Percentiles rank a stretch among this genome's conserved stretches.
Conservation (phyloP, 805 yeast genomes). For the Candida sphagnicola region DNA sequence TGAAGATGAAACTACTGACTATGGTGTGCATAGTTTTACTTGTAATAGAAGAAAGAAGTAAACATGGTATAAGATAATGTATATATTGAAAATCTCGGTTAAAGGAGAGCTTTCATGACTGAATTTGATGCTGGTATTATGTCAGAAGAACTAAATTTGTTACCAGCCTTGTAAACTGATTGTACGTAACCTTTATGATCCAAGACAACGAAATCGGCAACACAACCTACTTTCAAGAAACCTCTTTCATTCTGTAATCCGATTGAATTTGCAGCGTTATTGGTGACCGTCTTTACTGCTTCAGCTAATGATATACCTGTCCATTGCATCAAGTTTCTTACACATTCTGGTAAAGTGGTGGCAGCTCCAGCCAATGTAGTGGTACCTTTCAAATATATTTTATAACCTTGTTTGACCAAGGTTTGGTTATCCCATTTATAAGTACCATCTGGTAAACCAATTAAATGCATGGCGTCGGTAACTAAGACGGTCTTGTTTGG, state of each 20-base stretch:
- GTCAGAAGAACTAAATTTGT: conserved; percentile 15
- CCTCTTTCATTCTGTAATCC: conserved; percentile 45
- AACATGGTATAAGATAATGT: too few species aligned
- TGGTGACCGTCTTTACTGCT: conserved; percentile 55
- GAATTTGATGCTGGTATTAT: conserved; percentile 1
- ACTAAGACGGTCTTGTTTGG: conserved; percentile 53
- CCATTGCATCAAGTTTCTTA: conserved; percentile 50
- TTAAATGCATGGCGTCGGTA: conserved; percentile 56
- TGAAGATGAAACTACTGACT: too few species aligned
- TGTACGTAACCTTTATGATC: conserved; percentile 41
- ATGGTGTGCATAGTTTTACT: not conserved
- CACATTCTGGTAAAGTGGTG: conserved; percentile 48
- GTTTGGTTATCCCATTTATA: conserved; percentile 49
- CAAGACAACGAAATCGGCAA: conserved; percentile 52
- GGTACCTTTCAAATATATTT: conserved; percentile 48
- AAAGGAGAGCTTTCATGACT: too few species aligned
- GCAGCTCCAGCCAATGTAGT: conserved; percentile 61
- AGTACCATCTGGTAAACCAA: conserved; percentile 55
- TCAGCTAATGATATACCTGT: conserved; percentile 42
- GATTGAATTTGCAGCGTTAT: conserved; percentile 49
- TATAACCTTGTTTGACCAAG: conserved; percentile 45
- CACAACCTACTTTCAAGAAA: conserved; percentile 47
- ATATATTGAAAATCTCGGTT: too few species aligned
- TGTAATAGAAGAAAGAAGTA: too few species aligned
- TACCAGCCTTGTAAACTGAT: conserved; percentile 50